Percentiles rank a stretch among this genome's conserved stretches.
Evolutionary conservation across 78 protist genomes (phyloP).

Genomic region (Dictyostelium discoideum): DNA sequence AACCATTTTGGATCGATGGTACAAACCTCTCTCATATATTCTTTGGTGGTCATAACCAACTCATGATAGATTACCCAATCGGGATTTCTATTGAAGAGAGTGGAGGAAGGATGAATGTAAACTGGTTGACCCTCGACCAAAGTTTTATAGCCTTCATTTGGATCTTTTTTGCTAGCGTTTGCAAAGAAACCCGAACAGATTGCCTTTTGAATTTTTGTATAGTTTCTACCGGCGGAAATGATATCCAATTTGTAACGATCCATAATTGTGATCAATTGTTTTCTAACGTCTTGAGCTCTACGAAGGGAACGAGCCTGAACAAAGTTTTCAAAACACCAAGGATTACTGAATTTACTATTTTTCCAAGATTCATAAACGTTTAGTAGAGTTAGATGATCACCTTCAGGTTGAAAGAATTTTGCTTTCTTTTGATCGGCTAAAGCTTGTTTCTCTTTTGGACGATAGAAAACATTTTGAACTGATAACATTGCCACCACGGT

Average conservation of each 20-base stretch:
- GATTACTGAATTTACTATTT: slow-evolving; percentile 84
- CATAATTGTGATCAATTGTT: slow-evolving; percentile 97
- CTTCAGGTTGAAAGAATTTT: slow-evolving; percentile 96
- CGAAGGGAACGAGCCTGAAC: slow-evolving; percentile 95
- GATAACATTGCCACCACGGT: slow-evolving; percentile 98
- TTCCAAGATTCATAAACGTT: slow-evolving; percentile 97
- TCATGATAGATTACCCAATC: slow-evolving; percentile 97
- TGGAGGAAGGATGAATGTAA: slow-evolving; percentile 97
- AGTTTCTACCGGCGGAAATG: slow-evolving; percentile 90
- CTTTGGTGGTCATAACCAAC: slow-evolving; percentile 97
- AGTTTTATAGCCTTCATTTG: slow-evolving; percentile 97
- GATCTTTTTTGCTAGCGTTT: slow-evolving; percentile 98
- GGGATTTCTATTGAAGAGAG: slow-evolving; percentile 96
- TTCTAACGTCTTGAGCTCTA: slow-evolving; percentile 98
- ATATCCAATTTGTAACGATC: slow-evolving; percentile 93
- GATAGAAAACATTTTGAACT: slow-evolving; percentile 95
- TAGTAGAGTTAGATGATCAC: slow-evolving; percentile 99
- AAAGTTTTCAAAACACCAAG: slow-evolving; percentile 99
- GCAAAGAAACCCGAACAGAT: slow-evolving; percentile 96
- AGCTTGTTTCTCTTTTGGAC: slow-evolving; percentile 99
- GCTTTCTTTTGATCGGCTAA: slow-evolving; percentile 96
- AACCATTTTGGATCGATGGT: slow-evolving; percentile 98
- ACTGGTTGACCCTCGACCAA: slow-evolving; percentile 94
- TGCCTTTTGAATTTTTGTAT: slow-evolving; percentile 90
- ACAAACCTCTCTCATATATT: slow-evolving; percentile 97